Evolutionary conservation across 805 yeast genomes (phyloP).

Genomic region (Nakazawaea sp.): DNA sequence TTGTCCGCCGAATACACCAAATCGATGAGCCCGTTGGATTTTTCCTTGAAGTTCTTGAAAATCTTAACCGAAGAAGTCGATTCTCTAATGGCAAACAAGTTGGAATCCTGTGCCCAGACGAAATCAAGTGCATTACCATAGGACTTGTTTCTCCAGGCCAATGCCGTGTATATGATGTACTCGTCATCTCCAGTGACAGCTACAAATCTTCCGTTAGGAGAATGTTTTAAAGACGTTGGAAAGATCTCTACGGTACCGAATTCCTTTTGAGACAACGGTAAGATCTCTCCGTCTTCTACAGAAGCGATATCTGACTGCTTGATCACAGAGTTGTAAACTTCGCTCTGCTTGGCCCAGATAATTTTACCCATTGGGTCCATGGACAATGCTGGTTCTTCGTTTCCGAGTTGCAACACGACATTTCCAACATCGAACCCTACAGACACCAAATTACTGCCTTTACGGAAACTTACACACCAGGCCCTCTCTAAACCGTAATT

Average conservation of each 20-base stretch:
- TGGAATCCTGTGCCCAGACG: constrained; percentile 92
- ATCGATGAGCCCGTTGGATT: constrained; percentile 54
- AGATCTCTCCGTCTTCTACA: constrained; percentile 71
- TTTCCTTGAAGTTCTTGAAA: constrained; percentile 80
- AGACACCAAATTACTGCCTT: constrained; percentile 72
- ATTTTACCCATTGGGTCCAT: constrained; percentile 92
- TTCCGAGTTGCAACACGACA: constrained; percentile 83
- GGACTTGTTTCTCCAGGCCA: constrained; percentile 96
- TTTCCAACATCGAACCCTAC: constrained; percentile 95
- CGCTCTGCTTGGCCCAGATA: constrained; percentile 86
- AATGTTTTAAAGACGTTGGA: constrained; percentile 82
- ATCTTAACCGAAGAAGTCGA: constrained; percentile 57
- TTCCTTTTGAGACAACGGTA: constrained; percentile 79
- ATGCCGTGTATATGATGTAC: constrained; percentile 89
- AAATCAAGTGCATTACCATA: constrained; percentile 89
- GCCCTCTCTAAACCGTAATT: constrained; percentile 92
- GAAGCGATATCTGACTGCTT: constrained; percentile 57
- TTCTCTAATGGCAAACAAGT: constrained; percentile 78
- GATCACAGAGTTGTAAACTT: constrained; percentile 77
- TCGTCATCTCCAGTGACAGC: constrained; percentile 98
- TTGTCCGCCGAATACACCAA: constrained; percentile 70
- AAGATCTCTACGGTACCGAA: constrained; percentile 91
- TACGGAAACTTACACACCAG: constrained; percentile 85
- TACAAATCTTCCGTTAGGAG: constrained; percentile 96
- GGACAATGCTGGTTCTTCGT: constrained; percentile 88